These are phyloP conservation scores for Cladophialophora psammophila DNA, from an alignment of 2,329 filamentous ascomycete species.

Conservation along the genomic window DNA sequence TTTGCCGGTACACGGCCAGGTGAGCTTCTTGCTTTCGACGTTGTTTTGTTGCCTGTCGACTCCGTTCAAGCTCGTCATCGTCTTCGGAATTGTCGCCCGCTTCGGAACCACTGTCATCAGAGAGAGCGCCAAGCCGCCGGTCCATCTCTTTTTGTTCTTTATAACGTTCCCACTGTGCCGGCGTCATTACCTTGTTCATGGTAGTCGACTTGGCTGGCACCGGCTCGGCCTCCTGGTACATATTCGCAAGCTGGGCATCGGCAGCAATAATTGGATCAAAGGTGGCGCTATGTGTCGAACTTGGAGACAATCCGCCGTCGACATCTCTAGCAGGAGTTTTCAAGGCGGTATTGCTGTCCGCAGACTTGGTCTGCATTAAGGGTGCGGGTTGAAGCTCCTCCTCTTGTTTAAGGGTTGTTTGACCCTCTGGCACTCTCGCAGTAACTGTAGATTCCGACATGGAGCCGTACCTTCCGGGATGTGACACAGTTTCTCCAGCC, in stretches of 20 bases:
- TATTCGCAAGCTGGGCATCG: constrained; percentile 55
- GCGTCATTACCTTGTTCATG: constrained; percentile 84
- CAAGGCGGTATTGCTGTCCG: constrained; percentile 26
- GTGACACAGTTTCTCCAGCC: constrained; percentile 36
- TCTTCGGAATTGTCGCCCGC: constrained; percentile 73
- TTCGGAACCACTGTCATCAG: constrained; percentile 60
- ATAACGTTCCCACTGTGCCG: constrained; percentile 83
- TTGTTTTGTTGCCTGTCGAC: constrained; percentile 75
- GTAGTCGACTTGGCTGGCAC: constrained; percentile 40
- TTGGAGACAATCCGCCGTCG: constrained; percentile 23
- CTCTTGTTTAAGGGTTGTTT: constrained; percentile 19
- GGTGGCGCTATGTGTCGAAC: constrained; percentile 32
- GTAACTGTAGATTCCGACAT: constrained; percentile 37
- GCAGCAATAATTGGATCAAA: constrained; percentile 51
- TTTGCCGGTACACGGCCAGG: constrained; percentile 86
- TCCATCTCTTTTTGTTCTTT: constrained; percentile 73
- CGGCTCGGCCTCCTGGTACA: constrained; percentile 51
- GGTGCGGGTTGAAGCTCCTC: constrained; percentile 18
- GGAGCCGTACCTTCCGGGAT: constrained; percentile 9
- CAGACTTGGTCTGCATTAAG: constrained; percentile 16
- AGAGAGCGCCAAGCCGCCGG: constrained; percentile 58
- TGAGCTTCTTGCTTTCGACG: constrained; percentile 88
- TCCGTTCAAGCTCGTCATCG: constrained; percentile 77
- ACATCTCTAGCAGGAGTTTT: constrained; percentile 18
- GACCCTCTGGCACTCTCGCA: constrained; percentile 18